Percentiles rank a stretch among this genome's conserved stretches.
phyloP scores from a whole-genome alignment of 805 yeast genomes.

The Suhomyces vadensis region DNA sequence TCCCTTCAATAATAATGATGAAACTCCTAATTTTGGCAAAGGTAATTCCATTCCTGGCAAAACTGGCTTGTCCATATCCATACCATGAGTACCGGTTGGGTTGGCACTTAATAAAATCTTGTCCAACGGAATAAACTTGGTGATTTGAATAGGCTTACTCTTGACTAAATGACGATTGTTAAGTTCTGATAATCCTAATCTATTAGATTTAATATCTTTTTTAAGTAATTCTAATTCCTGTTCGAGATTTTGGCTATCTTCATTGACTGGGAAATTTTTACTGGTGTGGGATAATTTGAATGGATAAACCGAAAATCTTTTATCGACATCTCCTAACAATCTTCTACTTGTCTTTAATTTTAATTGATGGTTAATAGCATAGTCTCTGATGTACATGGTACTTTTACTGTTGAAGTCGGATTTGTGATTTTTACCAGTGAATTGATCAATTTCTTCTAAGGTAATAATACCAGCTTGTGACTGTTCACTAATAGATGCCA shows the following conservation, averaged over 20 bases:
- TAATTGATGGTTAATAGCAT: constrained; percentile 75
- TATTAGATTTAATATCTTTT: constrained; percentile 58
- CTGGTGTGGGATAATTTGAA: constrained; percentile 80
- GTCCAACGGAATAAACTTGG: constrained; percentile 71
- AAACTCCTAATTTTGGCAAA: constrained; percentile 69
- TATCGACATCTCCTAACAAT: constrained; percentile 69
- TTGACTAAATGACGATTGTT: constrained; percentile 76
- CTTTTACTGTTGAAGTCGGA: constrained; percentile 59
- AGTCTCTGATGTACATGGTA: constrained; percentile 81
- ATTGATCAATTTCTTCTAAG: constrained; percentile 63
- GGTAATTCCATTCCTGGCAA: constrained; percentile 77
- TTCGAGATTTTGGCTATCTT: constrained; percentile 33
- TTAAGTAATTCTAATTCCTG: constrained; percentile 46
- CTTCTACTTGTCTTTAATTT: constrained; percentile 74
- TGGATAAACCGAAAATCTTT: constrained; percentile 81
- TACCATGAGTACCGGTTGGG: constrained; percentile 66
- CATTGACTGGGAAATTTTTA: constrained; percentile 57
- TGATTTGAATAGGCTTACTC: constrained; percentile 69
- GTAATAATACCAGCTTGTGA: constrained; percentile 67
- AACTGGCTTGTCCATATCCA: constrained; percentile 63
- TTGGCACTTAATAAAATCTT: constrained; percentile 62
- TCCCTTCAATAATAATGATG: constrained; percentile 66
- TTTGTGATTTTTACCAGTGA: constrained; percentile 60
- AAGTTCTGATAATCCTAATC: constrained; percentile 79
- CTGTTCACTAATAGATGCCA: constrained; percentile 64